These are phyloP conservation scores for Aspergillus kassunensis DNA, from an alignment of 495 filamentous ascomycete species.

Conservation along the genomic window DNA sequence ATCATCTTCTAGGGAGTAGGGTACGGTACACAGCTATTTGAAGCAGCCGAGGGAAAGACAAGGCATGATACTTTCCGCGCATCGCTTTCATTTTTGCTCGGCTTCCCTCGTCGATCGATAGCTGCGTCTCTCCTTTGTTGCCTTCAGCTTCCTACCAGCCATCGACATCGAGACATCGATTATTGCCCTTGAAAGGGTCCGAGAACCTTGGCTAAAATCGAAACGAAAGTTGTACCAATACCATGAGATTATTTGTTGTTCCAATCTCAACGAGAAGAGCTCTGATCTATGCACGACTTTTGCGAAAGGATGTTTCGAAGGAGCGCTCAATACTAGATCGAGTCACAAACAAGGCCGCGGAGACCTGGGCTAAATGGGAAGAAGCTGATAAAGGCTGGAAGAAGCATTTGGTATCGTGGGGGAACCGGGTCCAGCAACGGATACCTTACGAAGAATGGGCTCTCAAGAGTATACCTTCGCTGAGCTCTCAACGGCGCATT, in stretches of 20 bases:
- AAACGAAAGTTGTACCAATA: constrained; percentile 10
- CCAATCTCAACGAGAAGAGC: constrained; percentile 87
- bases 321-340: constrained; percentile 58
- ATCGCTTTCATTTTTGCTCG: constrained; percentile 16
- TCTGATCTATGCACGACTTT: constrained; percentile 87
- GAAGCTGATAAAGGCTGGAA: constrained; percentile 81
- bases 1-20: neutral
- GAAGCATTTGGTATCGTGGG: constrained; percentile 75
- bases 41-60: neutral
- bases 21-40: neutral
- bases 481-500: constrained; percentile 60
- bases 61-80: constrained; percentile 19
- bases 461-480: constrained; percentile 85
- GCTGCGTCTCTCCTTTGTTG: constrained; percentile 14
- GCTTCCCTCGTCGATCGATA: constrained; percentile 21
- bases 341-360: constrained; percentile 61
- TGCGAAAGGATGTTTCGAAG: constrained; percentile 44
- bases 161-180: constrained; percentile 5
- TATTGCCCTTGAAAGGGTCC: neutral
- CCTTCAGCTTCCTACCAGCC: constrained; percentile 1
- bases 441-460: constrained; percentile 98
- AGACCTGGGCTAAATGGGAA: constrained; percentile 84
- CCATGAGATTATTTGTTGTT: constrained; percentile 93
- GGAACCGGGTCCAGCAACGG: constrained; percentile 76
- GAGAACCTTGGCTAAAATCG: neutral